These are phyloP conservation scores for Dendrostoma leiphaemia DNA, from an alignment of 2,329 filamentous ascomycete genomes.

Conservation along the genomic window DNA sequence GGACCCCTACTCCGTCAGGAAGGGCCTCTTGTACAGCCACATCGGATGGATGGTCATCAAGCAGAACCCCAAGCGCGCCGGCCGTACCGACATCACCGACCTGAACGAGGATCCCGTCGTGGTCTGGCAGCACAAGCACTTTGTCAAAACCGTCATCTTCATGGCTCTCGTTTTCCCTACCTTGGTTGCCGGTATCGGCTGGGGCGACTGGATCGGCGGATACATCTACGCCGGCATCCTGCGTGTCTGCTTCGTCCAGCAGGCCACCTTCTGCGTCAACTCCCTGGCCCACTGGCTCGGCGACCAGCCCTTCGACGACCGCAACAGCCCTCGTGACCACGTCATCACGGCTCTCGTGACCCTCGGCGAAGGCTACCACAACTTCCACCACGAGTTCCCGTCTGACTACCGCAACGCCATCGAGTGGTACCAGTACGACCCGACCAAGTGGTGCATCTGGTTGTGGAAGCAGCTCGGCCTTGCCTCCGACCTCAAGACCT, in stretches of 20 bases:
- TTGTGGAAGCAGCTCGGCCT: constrained; percentile 80
- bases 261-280: constrained; percentile 93
- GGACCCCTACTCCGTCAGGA: constrained; percentile 87
- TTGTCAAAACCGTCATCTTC: constrained; percentile 73
- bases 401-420: constrained; percentile 92
- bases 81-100: constrained; percentile 84
- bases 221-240: constrained; percentile 84
- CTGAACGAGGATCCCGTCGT: constrained; percentile 84
- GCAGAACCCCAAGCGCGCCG: constrained; percentile 87
- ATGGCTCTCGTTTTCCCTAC: constrained; percentile 78
- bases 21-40: constrained; percentile 81
- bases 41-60: constrained; percentile 92
- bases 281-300: constrained; percentile 88
- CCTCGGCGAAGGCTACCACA: constrained; percentile 84
- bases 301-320: constrained; percentile 89
- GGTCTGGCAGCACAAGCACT: constrained; percentile 85
- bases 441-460: constrained; percentile 89
- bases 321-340: constrained; percentile 86
- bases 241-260: constrained; percentile 85
- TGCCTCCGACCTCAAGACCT: constrained; percentile 85
- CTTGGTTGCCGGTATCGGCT: constrained; percentile 72
- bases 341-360: constrained; percentile 82
- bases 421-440: constrained; percentile 88
- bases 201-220: constrained; percentile 79
- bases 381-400: constrained; percentile 94